Base-by-base conservation (phyloP, 768 basidiomycete genomes). In the Lactifluus volemus region DNA sequence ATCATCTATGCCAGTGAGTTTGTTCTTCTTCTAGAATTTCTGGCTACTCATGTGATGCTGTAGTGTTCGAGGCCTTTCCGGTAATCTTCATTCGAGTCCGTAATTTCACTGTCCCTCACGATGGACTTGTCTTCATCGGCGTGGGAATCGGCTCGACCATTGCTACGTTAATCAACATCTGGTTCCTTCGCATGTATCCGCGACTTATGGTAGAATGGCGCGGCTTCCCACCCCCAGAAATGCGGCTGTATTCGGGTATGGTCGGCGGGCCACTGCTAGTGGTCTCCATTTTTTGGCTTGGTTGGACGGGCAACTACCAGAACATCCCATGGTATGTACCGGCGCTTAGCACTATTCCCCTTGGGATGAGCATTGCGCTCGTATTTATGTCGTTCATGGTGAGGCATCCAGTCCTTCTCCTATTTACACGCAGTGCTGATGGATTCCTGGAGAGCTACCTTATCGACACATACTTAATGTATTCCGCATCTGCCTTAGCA, bases 341-440 rank as follows among this genome's bases (percentile, higher is more conserved):
- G 3, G 81, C 71, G 4, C 64, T 83, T 15, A 78, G 78, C 65
- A 79, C 79, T 5, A 73, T 82, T 17, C 55, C 76, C 30, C 68
- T 84, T 42, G 82, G 82, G 2, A 63, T 71, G 15, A 73, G 76
- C 36, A 79, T 84, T 50, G 76, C 73, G 62, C 69, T 79, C 68
- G 77, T 83, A 25, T 84, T 84, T 72, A 79, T 82, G 70, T 80
- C 80, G 11, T 84, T 81, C 72, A 68, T 83, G 68, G 80, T 82
- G 65, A 25, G 55, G 38, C 32, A 21, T 6, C 2, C 45, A 21
- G 10, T 3, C 4, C 19, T 47, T 12, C n/a, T n/a, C n/a, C n/a
- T 19, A 14, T 44, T 19, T 19, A 17, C 15, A 44, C 6, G 17
- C n/a, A 19, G n/a, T 8, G 42, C 42, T 44, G n/a, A 44, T 44